Base-by-base conservation (phyloP, 2,329 filamentous ascomycete genomes). In the Arthroderma uncinatum region DNA sequence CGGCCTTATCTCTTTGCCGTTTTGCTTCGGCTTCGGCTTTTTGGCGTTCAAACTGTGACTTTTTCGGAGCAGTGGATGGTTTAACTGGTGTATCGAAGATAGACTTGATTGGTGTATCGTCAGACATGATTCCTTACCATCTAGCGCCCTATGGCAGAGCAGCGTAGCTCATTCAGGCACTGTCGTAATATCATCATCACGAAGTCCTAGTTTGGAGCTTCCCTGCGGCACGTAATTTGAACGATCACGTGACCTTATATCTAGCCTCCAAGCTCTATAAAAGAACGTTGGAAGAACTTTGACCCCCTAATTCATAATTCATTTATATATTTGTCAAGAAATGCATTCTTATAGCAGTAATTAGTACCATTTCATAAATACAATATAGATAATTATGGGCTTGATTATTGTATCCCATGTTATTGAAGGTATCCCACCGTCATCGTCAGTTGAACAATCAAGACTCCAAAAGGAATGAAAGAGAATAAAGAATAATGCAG, bases 1-100 rank as follows among this genome's bases (percentile, higher is more conserved):
- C 91, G 63, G 86, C 89, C 66, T 86, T 86, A 71, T 95, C 91
- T 63, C 89, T 82, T 64, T 82, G 80, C 59, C 87, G 84, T 74
- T 95, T 95, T 23, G 89, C 89, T 76, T 95, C 89, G 57, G 87
- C 88, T 69, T 95, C 89, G 59, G 88, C 88, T 70, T 87, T 89
- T 70, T 94, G 87, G 64, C 85, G 85, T 74, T 95, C 91, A 69
- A 94, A 95, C 25, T 86, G 79, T 19, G 89, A 94, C 68, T 93
- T 88, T 72, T 91, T 93, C 60, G 84, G 34, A 37, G 47, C 47
- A 4, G 47, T 8, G n/a, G 47, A 50, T 16, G 47, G 28, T 33
- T 50, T 50, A 10, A 5, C 14, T 9, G 47, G n/a, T 16, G 47
- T 33, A n/a, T 50, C 47, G n/a, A 50, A 50, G 25, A 50, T 50